These are phyloP conservation scores for Leccinum olivaceopallidum DNA, from an alignment of 768 basidiomycete genomes.

Conservation along the genomic window DNA sequence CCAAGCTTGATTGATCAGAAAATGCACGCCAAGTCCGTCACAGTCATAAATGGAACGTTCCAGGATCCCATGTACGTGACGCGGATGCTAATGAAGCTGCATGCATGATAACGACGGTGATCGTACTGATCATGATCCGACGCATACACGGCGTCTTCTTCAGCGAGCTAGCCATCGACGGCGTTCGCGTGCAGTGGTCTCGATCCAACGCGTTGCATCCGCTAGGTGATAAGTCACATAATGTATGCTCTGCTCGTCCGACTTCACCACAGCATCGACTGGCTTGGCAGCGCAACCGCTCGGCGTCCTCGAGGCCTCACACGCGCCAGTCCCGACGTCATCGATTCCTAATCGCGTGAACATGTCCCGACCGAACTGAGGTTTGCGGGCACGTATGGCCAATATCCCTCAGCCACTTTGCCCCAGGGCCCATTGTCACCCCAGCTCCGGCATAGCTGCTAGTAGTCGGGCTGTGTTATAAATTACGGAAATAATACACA, in stretches of 20 bases:
- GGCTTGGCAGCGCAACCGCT: not conserved
- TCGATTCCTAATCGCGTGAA: not conserved
- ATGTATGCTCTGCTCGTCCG: not conserved
- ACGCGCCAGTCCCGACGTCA: slow-evolving; percentile 2
- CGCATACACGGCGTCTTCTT: not conserved
- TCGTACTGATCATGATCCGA: slow-evolving; percentile 1
- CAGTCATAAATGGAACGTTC: not conserved
- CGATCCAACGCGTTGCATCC: not conserved
- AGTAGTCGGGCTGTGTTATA: not conserved
- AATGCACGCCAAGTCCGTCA: too few species aligned
- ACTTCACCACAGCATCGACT: not conserved
- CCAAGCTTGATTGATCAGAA: not conserved
- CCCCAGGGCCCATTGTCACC: slow-evolving; percentile 16
- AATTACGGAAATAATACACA: not conserved
- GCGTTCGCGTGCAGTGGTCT: not conserved
- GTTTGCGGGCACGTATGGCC: slow-evolving; percentile 20
- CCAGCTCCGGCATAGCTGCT: not conserved
- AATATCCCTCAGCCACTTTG: slow-evolving; percentile 15
- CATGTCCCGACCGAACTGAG: not conserved
- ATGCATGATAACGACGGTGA: not conserved
- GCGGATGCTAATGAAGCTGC: not conserved
- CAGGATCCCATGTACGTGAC: not conserved
- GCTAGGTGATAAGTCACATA: not conserved
- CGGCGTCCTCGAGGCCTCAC: not conserved
- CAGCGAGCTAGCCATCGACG: not conserved